These are phyloP conservation scores for Penicillium ucsense DNA, from an alignment of 495 filamentous ascomycete genomes.

Conservation along the genomic window DNA sequence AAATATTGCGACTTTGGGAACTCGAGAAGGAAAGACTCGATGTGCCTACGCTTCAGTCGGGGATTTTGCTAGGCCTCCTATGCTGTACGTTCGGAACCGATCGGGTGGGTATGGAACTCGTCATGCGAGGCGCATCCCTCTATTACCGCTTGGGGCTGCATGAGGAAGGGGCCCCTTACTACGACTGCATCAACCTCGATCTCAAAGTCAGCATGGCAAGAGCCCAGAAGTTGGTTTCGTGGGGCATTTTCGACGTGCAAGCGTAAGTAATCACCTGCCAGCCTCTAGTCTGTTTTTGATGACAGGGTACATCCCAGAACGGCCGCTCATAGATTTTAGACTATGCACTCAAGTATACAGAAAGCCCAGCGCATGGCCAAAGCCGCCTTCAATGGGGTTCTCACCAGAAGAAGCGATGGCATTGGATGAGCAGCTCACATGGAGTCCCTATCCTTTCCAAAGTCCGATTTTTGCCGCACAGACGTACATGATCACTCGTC, in stretches of 20 bases:
- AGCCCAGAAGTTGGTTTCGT: slow-evolving; percentile 16
- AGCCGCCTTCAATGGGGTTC: slow-evolving; percentile 9
- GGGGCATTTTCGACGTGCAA: slow-evolving; percentile 18
- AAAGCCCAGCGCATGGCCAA: slow-evolving; percentile 8
- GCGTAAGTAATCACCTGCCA: slow-evolving; percentile 4
- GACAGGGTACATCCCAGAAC: background rate
- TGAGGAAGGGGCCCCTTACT: background rate
- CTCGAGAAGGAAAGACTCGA: slow-evolving; percentile 1
- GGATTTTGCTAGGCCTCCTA: slow-evolving; percentile 17
- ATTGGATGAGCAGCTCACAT: slow-evolving; percentile 6
- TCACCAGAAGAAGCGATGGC: slow-evolving; percentile 8
- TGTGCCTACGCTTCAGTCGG: slow-evolving; percentile 13
- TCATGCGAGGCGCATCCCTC: slow-evolving; percentile 14
- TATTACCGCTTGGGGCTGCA: slow-evolving; percentile 5
- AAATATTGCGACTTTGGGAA: slow-evolving; percentile 16
- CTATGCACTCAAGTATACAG: slow-evolving; percentile 17
- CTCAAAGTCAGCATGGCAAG: background rate
- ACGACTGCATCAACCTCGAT: background rate
- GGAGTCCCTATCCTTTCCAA: background rate
- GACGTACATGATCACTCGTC: background rate
- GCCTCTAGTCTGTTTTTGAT: background rate
- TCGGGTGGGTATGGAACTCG: slow-evolving; percentile 15
- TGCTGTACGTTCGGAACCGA: slow-evolving; percentile 22
- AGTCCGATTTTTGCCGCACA: background rate
- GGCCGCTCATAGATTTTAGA: background rate